phyloP scores from a whole-genome alignment of 305 asterid genomes.

The Fraxinus dipetala region DNA sequence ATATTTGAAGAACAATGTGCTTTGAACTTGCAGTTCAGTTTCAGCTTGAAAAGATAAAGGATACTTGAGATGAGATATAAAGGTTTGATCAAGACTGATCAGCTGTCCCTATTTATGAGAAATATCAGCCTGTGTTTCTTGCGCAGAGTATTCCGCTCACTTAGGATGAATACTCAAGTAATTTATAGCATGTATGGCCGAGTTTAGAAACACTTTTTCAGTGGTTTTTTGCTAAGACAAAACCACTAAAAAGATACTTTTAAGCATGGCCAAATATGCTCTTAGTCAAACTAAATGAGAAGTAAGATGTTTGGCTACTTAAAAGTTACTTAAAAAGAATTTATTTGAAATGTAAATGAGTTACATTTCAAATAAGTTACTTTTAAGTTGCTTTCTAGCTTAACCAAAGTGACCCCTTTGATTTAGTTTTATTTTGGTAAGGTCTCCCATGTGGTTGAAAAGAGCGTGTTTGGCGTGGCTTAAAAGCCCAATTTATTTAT shows the following conservation, averaged over 20 bases:
- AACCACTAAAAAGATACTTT: neutral
- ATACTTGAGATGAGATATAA: neutral
- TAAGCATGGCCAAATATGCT: neutral
- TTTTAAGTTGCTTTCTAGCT: neutral
- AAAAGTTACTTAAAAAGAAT: no score
- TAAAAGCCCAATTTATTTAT: neutral
- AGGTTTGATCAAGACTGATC: no score
- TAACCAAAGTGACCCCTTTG: neutral
- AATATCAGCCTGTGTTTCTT: neutral
- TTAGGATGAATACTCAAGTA: neutral
- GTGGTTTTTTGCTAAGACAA: neutral
- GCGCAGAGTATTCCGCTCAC: neutral
- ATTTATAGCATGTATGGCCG: neutral
- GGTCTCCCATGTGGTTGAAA: neutral
- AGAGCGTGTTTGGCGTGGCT: neutral
- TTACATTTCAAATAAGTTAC: neutral
- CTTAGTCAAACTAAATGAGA: neutral
- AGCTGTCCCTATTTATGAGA: neutral
- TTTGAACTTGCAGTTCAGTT: neutral
- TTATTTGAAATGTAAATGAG: neutral
- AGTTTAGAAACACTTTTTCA: neutral
- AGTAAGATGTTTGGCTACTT: neutral
- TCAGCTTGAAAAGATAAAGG: neutral
- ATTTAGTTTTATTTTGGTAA: neutral
- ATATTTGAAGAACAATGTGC: neutral